These are phyloP conservation scores for Letharia columbiana DNA, from an alignment of 495 filamentous ascomycete genomes.

Conservation along the genomic window DNA sequence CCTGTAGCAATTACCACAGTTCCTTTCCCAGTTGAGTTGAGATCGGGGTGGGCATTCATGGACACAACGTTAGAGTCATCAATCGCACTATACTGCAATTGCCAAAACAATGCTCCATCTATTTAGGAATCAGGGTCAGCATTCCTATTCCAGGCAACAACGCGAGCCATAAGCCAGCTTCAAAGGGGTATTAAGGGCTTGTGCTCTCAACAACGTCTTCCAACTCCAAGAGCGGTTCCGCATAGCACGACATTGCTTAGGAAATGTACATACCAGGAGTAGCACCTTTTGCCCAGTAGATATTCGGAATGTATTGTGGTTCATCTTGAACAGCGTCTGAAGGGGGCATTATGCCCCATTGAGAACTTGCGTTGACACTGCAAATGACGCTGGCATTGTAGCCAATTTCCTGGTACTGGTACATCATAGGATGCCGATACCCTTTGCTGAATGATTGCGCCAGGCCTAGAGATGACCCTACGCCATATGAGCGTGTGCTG, in stretches of 20 bases:
- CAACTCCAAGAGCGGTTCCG: background rate
- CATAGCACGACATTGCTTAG: background rate
- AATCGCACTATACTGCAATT: slow-evolving; percentile 5
- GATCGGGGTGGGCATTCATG: slow-evolving; percentile 9
- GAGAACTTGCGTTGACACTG: slow-evolving; percentile 2
- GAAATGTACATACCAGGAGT: background rate
- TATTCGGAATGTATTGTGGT: background rate
- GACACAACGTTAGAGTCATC: slow-evolving; percentile 5
- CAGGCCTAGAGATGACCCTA: slow-evolving; percentile 8
- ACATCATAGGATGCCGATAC: background rate
- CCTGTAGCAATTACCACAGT: slow-evolving; percentile 8
- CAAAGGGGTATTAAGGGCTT: background rate
- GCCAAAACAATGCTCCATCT: slow-evolving; percentile 2
- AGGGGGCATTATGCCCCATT: slow-evolving; percentile 2
- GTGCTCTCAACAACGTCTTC: background rate
- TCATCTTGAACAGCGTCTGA: background rate
- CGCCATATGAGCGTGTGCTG: slow-evolving; percentile 2
- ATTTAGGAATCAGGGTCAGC: background rate
- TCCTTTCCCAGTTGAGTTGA: background rate
- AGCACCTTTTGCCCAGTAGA: slow-evolving; percentile 5
- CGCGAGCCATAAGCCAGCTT: background rate
- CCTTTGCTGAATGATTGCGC: background rate
- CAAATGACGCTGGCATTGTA: background rate
- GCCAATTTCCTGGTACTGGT: slow-evolving; percentile 5
- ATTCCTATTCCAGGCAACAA: background rate